Conservation (phyloP, 495 filamentous ascomycete species). For the Daldinia concentrica region DNA sequence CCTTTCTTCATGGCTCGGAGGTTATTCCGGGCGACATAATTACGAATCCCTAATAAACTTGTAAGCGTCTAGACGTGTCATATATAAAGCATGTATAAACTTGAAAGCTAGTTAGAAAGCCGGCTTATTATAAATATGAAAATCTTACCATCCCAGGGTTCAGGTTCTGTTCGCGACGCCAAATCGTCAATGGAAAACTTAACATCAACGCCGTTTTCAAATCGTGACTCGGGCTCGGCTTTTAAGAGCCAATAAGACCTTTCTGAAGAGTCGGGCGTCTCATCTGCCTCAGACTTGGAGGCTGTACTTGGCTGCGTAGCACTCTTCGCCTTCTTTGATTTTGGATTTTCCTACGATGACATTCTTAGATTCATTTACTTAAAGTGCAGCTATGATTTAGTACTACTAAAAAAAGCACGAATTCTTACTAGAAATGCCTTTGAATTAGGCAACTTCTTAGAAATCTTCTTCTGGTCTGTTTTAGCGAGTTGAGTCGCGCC, state of each 20-base stretch:
- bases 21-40: constrained; percentile 78
- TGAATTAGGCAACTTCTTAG: constrained; percentile 3
- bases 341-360: constrained; percentile 8
- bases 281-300: constrained; percentile 18
- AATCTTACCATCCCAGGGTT: constrained; percentile 84
- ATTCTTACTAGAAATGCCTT: constrained; percentile 23
- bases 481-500: constrained; percentile 3
- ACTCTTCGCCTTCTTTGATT: constrained; percentile 23
- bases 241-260: constrained; percentile 91
- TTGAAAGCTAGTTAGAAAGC: not conserved
- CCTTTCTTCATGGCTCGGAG: constrained; percentile 90
- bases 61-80: constrained; percentile 26
- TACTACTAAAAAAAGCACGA: not conserved
- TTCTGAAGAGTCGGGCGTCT: constrained; percentile 24
- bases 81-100: constrained; percentile 20
- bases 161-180: constrained; percentile 70
- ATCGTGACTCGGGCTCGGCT: constrained; percentile 86
- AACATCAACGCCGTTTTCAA: constrained; percentile 87
- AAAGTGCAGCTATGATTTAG: not conserved
- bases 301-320: constrained; percentile 11
- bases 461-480: constrained; percentile 1
- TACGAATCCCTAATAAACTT: constrained; percentile 54
- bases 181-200: constrained; percentile 96
- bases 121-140: constrained; percentile 7
- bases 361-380: not conserved